Evolutionary conservation across 2,329 filamentous ascomycete species (phyloP), one percentile per base, ranked within the genome.

Genomic region (Colletotrichum echinochloae): DNA sequence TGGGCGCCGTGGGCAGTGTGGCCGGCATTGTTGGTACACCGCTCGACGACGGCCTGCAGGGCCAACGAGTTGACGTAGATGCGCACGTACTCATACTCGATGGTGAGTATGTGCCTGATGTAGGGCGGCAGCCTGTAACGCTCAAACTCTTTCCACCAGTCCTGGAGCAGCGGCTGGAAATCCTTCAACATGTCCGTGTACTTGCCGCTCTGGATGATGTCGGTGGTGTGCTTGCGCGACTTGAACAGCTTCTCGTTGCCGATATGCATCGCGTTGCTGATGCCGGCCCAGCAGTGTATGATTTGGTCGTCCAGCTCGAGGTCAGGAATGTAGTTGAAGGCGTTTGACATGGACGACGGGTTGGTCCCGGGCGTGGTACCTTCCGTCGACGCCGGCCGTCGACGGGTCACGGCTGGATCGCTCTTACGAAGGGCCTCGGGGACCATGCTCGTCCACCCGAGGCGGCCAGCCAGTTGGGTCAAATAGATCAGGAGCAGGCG

Each of bases 1-100:
- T 78, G 78, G 28, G 57, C 71, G 41, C 49, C 71, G 62, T 69
- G 68, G n/a, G 41, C 48, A 70, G 80, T 81, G 68, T 84, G 84
- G 14, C 82, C 83, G 26, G 91, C 90, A 73, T 95, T 92, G 71
- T 88, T 94, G 8, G 94, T 95, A 81, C 94, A 97, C 71, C 95
- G 90, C 81, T 98, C 95, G 7, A 98, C 94, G 4, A 98, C 94
- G 28, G 96, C 96, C 81, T 99, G 96, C 2, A 99, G 84, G 2
- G 95, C 95, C 2, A 99, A 86, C 0, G 95, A 97, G 79, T 98
- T 98, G 82, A 98, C 89, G 78, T 98, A 98, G 60, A 98, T 92
- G 76, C 95, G 90, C 33, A 95, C 94, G 78, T 98, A 98, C 77
- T 98, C 94, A 77, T 96, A 98, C 82, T 99, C 96, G 74, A 98